phyloP scores from a whole-genome alignment of 2,329 filamentous ascomycete species.

The Paracorniculantispora psalliotae region DNA sequence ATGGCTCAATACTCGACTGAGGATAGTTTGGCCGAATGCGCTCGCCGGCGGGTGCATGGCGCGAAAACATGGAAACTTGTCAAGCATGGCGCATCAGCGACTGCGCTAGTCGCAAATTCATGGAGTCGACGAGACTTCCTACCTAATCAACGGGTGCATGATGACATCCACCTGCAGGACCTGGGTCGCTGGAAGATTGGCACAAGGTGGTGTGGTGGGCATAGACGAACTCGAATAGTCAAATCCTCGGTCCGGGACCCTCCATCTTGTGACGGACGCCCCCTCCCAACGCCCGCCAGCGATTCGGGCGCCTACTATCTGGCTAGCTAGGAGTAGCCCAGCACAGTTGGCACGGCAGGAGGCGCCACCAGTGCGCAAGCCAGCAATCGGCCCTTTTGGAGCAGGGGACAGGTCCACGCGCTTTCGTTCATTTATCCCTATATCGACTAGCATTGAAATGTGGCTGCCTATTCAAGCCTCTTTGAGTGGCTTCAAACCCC shows the following conservation, averaged over 20 bases:
- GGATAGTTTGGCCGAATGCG: not conserved
- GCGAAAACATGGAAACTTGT: not conserved
- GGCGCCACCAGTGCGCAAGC: not conserved
- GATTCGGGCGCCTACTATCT: not conserved
- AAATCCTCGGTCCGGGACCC: not conserved
- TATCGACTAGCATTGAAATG: not conserved
- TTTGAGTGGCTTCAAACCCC: not conserved
- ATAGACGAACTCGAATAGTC: not conserved
- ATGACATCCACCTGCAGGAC: not conserved
- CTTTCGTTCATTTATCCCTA: not conserved
- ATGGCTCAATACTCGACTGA: not conserved
- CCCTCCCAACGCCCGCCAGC: not conserved
- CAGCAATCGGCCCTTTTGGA: not conserved
- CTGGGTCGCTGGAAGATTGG: not conserved
- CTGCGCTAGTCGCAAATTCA: not conserved
- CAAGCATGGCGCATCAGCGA: not conserved
- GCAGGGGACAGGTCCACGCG: not conserved
- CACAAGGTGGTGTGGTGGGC: not conserved
- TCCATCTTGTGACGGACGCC: not conserved
- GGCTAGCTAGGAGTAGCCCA: not conserved
- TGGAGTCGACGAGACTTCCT: not conserved
- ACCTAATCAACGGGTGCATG: not conserved
- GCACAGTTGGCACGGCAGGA: not conserved
- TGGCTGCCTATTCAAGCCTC: not conserved
- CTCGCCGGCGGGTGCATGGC: not conserved